Percentiles rank a stretch among this genome's conserved stretches.
Evolutionary conservation across 306 rosid species (phyloP).

Genomic region (Erythrophleum fordii): DNA sequence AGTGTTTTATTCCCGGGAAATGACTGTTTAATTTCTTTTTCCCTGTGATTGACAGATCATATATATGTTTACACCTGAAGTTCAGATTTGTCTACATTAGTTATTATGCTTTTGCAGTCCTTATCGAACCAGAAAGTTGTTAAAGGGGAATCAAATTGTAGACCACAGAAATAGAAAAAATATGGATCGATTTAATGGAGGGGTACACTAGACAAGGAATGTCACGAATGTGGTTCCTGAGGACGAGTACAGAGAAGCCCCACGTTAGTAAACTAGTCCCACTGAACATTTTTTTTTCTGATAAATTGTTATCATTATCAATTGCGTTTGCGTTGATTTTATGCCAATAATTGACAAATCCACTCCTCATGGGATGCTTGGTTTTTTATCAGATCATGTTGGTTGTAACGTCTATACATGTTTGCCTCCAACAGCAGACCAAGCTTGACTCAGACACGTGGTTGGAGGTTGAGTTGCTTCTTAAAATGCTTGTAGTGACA

Average conservation of each 20-base stretch:
- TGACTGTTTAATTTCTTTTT: neutral
- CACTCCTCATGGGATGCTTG: slow-evolving; percentile 45
- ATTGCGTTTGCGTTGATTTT: neutral
- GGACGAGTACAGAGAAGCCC: slow-evolving; percentile 34
- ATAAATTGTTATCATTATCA: slow-evolving; percentile 7
- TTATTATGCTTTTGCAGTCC: slow-evolving; percentile 31
- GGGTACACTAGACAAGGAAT: slow-evolving; percentile 38
- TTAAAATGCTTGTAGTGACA: neutral
- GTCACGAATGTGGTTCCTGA: slow-evolving; percentile 39
- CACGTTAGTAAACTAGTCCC: slow-evolving; percentile 11
- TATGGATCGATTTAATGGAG: slow-evolving; percentile 15
- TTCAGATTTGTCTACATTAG: slow-evolving; percentile 35
- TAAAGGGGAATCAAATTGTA: slow-evolving; percentile 24
- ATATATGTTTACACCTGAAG: slow-evolving; percentile 16
- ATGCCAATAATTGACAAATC: slow-evolving; percentile 43
- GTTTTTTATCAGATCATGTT: slow-evolving; percentile 39
- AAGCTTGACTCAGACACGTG: slow-evolving; percentile 26
- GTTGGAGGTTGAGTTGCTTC: slow-evolving; percentile 25
- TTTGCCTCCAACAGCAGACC: slow-evolving; percentile 20
- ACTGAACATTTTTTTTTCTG: neutral
- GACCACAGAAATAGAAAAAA: slow-evolving; percentile 29
- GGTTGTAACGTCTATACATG: neutral
- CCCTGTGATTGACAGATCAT: neutral
- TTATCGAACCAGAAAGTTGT: slow-evolving; percentile 29
- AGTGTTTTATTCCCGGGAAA: too few species aligned